Evolutionary conservation across 257 asterid species (phyloP).

Genomic region (Solanum piurae): DNA sequence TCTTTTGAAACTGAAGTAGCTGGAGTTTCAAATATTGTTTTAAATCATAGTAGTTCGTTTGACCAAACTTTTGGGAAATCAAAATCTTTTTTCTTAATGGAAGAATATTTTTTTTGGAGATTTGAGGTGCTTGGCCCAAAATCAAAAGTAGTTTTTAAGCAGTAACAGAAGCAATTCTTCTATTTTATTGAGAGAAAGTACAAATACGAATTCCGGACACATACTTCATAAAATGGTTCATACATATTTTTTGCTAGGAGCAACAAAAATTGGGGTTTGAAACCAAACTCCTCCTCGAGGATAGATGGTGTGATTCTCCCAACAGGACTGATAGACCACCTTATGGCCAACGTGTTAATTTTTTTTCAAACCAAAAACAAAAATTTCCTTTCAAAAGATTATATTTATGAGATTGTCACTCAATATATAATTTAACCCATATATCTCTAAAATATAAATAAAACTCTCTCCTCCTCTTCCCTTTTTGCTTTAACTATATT

Average conservation of each 20-base stretch:
- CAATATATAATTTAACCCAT: no score
- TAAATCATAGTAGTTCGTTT: background rate
- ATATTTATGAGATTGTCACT: background rate
- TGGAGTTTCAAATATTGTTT: background rate
- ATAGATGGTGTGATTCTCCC: no score
- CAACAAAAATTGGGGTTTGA: rapidly evolving
- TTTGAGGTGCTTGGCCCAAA: background rate
- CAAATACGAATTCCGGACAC: background rate
- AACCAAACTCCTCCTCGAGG: no score
- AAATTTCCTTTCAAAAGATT: background rate
- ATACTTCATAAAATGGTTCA: rapidly evolving
- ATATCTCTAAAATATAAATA: background rate
- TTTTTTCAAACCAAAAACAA: background rate
- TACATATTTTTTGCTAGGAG: no score
- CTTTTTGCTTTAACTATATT: background rate
- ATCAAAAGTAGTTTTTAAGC: background rate
- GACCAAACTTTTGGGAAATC: background rate
- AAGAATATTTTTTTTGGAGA: background rate
- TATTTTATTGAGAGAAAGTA: background rate
- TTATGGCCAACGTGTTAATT: no score
- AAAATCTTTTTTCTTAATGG: background rate
- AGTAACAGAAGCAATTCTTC: background rate
- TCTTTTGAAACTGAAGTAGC: background rate
- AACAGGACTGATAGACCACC: rapidly evolving
- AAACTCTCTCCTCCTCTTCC: background rate